These are phyloP conservation scores for Aspergillus ustus DNA, from an alignment of 2,329 filamentous ascomycete genomes.

Conservation along the genomic window DNA sequence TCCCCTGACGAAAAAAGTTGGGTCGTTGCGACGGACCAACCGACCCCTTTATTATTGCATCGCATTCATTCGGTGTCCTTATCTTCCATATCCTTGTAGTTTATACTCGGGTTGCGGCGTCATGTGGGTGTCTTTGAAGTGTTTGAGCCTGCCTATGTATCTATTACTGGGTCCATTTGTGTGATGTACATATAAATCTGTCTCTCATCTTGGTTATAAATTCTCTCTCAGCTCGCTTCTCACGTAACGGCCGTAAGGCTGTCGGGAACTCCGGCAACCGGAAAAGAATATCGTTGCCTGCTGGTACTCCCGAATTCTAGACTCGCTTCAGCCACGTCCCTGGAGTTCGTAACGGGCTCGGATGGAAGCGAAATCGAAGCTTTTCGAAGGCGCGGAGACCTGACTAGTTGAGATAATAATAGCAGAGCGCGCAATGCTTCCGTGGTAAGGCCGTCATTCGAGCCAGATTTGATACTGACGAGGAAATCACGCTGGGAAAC, in stretches of 20 bases:
- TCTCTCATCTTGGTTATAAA: slow-evolving; percentile 11
- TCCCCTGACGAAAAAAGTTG: slow-evolving; percentile 3
- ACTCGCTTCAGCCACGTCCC: slow-evolving; percentile 2
- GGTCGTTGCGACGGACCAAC: slow-evolving; percentile 1
- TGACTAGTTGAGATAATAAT: slow-evolving; percentile 3
- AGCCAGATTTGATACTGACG: not conserved
- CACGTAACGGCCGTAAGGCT: slow-evolving; percentile 3
- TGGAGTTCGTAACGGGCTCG: not conserved
- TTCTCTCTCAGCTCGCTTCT: not conserved
- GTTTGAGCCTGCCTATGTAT: slow-evolving; percentile 16
- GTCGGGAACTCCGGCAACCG: slow-evolving; percentile 6
- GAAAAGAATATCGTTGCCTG: slow-evolving; percentile 11
- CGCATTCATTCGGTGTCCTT: slow-evolving; percentile 15
- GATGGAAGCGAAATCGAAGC: slow-evolving; percentile 6
- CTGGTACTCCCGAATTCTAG: not conserved
- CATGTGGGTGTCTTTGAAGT: slow-evolving; percentile 13
- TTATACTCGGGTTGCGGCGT: slow-evolving; percentile 19
- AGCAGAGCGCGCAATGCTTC: slow-evolving; percentile 2
- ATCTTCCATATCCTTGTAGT: slow-evolving; percentile 18
- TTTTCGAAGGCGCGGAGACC: not conserved
- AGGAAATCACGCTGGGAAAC: not conserved
- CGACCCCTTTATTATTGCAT: slow-evolving; percentile 9
- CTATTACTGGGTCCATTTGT: slow-evolving; percentile 15
- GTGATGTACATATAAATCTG: slow-evolving; percentile 19
- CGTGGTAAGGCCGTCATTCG: not conserved